phyloP scores from a whole-genome alignment of 129 eudicot species.

The Chrysanthemum makinoi region DNA sequence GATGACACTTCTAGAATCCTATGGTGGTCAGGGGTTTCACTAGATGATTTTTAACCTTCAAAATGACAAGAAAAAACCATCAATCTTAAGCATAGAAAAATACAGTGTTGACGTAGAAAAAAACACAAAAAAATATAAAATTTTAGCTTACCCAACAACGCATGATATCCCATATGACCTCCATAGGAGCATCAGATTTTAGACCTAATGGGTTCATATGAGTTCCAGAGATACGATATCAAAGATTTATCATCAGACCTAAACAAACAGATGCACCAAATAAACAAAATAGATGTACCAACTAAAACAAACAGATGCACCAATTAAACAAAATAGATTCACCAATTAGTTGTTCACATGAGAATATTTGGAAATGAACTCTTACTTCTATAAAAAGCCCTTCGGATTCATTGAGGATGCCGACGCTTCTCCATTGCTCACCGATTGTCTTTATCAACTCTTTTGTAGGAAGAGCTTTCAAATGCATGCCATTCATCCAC shows the following conservation, averaged over 20 bases:
- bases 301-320: no score
- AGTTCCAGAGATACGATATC: no score
- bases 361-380: constrained; percentile 9
- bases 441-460: constrained; percentile 62
- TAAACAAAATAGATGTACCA: no score
- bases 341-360: no score
- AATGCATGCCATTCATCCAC: constrained; percentile 97
- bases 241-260: no score
- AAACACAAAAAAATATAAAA: background rate
- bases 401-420: constrained; percentile 62
- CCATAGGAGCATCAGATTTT: no score
- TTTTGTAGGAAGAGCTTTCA: constrained; percentile 71
- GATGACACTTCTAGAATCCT: no score
- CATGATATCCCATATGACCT: no score
- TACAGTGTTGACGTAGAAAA: background rate
- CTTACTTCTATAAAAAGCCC: constrained; percentile 71
- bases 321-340: no score
- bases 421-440: constrained; percentile 61
- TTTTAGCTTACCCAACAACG: constrained; percentile 45
- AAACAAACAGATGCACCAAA: no score
- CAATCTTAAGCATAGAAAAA: constrained; percentile 13
- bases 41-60: constrained; percentile 75
- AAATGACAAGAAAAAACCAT: background rate
- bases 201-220: no score
- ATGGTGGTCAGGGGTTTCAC: constrained; percentile 91